A percentile compares a stretch with the other conserved stretches of the same genome.
These are phyloP conservation scores for Rachicladosporium sp. DNA, from an alignment of 2,329 filamentous ascomycete genomes.

Conservation along the genomic window DNA sequence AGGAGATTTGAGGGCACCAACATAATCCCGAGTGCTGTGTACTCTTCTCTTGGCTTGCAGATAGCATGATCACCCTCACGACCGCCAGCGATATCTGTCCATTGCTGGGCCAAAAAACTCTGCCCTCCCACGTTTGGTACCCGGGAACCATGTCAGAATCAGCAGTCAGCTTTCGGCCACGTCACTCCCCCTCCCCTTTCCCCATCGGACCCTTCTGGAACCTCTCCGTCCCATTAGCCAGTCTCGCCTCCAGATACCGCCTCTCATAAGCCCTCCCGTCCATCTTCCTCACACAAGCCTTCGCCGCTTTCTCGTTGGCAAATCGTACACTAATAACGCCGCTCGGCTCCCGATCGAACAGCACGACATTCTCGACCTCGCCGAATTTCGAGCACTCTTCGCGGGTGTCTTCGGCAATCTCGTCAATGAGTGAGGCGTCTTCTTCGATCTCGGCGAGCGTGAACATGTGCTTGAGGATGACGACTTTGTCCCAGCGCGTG, in stretches of 20 bases:
- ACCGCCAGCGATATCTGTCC: no score
- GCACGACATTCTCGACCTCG: constrained; percentile 75
- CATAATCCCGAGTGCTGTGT: no score
- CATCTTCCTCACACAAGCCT: constrained; percentile 57
- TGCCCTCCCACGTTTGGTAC: no score
- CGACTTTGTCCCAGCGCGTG: constrained; percentile 60
- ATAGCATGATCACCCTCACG: no score
- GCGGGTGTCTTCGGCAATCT: constrained; percentile 89
- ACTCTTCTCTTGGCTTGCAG: no score
- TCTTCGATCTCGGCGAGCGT: constrained; percentile 73
- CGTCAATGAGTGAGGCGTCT: constrained; percentile 68
- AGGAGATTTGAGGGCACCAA: no score
- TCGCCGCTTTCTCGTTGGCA: constrained; percentile 55
- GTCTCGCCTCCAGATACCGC: constrained; percentile 3
- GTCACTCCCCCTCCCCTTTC: neutral
- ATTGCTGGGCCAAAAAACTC: no score
- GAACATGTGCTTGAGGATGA: constrained; percentile 89
- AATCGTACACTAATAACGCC: constrained; percentile 83
- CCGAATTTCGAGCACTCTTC: constrained; percentile 83
- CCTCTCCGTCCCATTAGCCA: constrained; percentile 4
- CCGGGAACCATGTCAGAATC: no score
- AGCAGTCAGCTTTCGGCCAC: no score
- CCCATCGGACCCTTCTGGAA: constrained; percentile 3
- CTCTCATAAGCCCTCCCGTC: constrained; percentile 63
- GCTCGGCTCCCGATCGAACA: constrained; percentile 76